phyloP scores from a whole-genome alignment of 495 filamentous ascomycete species.

The Aspergillus avenaceus region DNA sequence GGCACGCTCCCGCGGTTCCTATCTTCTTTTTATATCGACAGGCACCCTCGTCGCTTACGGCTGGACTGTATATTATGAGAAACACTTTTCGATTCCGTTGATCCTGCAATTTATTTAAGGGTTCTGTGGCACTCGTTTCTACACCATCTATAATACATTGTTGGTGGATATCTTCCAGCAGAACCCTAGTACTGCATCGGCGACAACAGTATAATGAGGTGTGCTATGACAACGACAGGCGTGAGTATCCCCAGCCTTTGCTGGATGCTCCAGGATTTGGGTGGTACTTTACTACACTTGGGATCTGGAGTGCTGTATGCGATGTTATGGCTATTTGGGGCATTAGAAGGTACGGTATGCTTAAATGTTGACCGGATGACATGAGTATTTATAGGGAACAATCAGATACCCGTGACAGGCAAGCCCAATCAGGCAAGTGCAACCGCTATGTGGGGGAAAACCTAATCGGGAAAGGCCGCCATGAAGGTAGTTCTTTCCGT shows the following conservation, averaged over 20 bases:
- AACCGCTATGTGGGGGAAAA: background rate
- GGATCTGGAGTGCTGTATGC: background rate
- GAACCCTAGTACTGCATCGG: background rate
- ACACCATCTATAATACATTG: background rate
- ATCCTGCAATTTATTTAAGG: conserved; percentile 1
- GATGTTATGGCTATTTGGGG: background rate
- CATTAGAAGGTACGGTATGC: background rate
- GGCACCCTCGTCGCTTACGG: background rate
- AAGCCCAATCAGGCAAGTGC: background rate
- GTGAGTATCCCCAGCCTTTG: background rate
- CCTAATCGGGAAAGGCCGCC: background rate
- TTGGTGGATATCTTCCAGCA: background rate
- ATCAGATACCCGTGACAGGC: background rate
- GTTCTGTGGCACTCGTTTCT: background rate
- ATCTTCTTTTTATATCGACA: background rate
- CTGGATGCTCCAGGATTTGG: background rate
- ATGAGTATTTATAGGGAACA: background rate
- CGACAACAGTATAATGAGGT: background rate
- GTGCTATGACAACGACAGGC: background rate
- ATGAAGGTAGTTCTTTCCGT: background rate
- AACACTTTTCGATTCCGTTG: background rate
- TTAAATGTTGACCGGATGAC: no score
- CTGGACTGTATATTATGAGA: background rate
- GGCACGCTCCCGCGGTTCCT: background rate
- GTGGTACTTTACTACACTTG: background rate